Conservation (phyloP, 2,329 filamentous ascomycete species). For the Colletotrichum filicis region DNA sequence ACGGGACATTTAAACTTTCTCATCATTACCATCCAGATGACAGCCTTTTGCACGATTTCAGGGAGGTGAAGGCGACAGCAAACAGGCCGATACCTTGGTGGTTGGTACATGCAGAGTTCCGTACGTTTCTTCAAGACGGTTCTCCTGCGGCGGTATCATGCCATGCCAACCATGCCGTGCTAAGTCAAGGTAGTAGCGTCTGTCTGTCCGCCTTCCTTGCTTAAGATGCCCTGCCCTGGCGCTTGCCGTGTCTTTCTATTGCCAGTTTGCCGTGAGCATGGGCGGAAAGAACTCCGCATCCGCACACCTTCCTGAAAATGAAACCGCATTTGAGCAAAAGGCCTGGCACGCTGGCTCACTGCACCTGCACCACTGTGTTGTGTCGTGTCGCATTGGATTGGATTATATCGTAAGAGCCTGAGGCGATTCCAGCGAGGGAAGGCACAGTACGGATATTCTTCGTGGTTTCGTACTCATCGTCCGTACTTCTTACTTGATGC, state of each 20-base stretch:
- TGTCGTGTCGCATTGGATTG: neutral
- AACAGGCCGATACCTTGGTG: neutral
- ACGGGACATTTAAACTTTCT: neutral
- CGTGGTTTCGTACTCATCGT: neutral
- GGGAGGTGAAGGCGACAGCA: neutral
- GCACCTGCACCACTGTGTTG: slow-evolving; percentile 27
- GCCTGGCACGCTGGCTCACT: slow-evolving; percentile 1
- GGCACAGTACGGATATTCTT: neutral
- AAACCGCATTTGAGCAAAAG: slow-evolving; percentile 21
- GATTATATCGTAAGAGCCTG: slow-evolving; percentile 5
- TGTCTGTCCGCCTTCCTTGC: slow-evolving; percentile 1
- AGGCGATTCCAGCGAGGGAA: neutral
- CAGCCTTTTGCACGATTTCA: neutral
- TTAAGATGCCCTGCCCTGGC: neutral
- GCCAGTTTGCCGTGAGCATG: neutral
- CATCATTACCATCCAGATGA: neutral
- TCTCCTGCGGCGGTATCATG: neutral
- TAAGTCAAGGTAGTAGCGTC: neutral
- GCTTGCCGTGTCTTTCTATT: neutral
- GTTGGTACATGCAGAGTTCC: neutral
- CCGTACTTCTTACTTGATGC: neutral
- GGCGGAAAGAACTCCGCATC: slow-evolving; percentile 31
- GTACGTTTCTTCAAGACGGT: neutral
- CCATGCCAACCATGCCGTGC: neutral
- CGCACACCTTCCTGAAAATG: slow-evolving; percentile 27